phyloP scores from a whole-genome alignment of 2,329 filamentous ascomycete species.

The Fusarium sp. region DNA sequence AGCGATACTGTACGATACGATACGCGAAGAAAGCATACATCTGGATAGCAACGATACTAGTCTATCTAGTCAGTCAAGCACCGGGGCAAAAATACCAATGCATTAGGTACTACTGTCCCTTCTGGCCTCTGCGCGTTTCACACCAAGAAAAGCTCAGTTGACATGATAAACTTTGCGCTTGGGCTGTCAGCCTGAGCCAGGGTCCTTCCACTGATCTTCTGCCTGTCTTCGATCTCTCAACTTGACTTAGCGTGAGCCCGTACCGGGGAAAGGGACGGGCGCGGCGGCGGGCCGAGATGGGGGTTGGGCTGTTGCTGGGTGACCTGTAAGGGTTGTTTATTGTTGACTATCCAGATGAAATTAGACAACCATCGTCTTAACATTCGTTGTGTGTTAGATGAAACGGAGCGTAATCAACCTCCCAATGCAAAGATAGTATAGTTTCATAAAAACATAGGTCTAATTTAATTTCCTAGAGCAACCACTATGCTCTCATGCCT shows the following conservation, averaged over 20 bases:
- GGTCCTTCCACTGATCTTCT: constrained; percentile 23
- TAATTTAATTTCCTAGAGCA: constrained; percentile 12
- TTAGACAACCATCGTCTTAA: constrained; percentile 7
- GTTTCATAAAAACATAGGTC: constrained; percentile 10
- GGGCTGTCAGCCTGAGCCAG: constrained; percentile 2
- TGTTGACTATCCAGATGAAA: constrained; percentile 23
- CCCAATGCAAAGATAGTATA: constrained; percentile 2
- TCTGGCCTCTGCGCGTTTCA: constrained; percentile 5
- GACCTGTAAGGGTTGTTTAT: constrained; percentile 19
- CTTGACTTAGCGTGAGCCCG: constrained; percentile 22
- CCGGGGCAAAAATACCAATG: not conserved
- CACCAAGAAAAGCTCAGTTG: not conserved
- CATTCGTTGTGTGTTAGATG: not conserved
- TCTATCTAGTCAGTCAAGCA: not conserved
- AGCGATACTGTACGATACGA: constrained; percentile 2
- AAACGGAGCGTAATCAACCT: constrained; percentile 3
- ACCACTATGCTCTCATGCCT: constrained; percentile 14
- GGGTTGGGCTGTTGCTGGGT: constrained; percentile 19
- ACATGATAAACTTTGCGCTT: constrained; percentile 17
- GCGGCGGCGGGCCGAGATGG: constrained; percentile 29
- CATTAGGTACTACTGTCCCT: constrained; percentile 2
- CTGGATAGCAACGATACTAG: not conserved
- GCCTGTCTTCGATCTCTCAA: constrained; percentile 13
- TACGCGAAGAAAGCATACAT: constrained; percentile 5
- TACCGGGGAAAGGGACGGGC: constrained; percentile 20